Evolutionary conservation across 2,329 filamentous ascomycete genomes (phyloP), one percentile per base, ranked within the genome.

Genomic region (Didymella segeticola): DNA sequence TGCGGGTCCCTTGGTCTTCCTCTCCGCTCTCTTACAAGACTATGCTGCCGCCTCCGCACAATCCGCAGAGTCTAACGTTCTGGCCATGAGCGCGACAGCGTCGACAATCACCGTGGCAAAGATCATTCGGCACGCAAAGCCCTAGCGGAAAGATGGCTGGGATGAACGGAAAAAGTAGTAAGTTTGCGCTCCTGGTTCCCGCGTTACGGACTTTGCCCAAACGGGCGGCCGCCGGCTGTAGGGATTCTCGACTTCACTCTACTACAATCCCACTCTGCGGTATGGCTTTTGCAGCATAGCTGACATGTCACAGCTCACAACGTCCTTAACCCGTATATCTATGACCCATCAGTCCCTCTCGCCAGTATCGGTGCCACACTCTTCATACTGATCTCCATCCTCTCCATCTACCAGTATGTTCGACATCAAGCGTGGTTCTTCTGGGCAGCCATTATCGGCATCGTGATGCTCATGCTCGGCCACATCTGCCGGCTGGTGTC

Each of bases 401-500:
- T 67, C 41, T 68, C 70, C 11, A 34, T 71, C 29, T 71, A 72
- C 42, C 70, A 73, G 48, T 72, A 68, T 49, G 47, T 72, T 27
- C 70, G 70, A n/a, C 62, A 72, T 33, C 63, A 63, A 29, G 68
- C 71, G 57, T 74, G 68, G 64, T 74, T 74, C 54, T 72, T 73
- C 62, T 73, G 70, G 70, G 62, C 70, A 0, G 64, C 66, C 43
- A 60, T 73, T 34, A 69, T 71, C 46, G 70, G 60, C 45, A 60
- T 74, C 5, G 8, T 69, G 19, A 73, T 83, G 64, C 80, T 85
- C 61, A 67, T 72, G 0, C 71, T 84, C 17, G 83, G 83, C 14
- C 85, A 84, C 60, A 64, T 82, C 31, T 80, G 78, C 11, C 79
- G 83, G 47, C 69, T 78, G 4, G 60, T 81, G 19, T 79, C 79